Evolutionary conservation across 2,329 filamentous ascomycete genomes (phyloP), one percentile per base, ranked within the genome.

Genomic region (Fusarium buharicum): DNA sequence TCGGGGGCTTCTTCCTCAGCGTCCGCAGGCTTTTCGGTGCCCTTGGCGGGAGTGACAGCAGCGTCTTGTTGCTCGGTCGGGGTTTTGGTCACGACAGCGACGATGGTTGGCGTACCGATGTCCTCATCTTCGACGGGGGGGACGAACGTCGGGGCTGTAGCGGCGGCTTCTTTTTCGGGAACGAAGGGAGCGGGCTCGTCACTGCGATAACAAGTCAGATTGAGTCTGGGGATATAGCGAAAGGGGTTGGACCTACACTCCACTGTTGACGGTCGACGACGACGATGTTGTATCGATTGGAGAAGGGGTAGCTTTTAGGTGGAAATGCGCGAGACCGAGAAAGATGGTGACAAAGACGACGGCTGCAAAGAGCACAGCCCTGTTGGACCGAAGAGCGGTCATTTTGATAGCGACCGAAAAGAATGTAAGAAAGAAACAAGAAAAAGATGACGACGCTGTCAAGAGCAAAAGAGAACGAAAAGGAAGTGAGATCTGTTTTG

Each of bases 271-370:
- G 20, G 18, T 16, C 33, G 47, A 2, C n/a, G 31, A 28, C 27
- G 20, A 22, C 4, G 20, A 10, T 4, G 27, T 39, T 6, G 54
- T 53, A 17, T 59, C 47, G 30, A 30, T 54, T 30, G 55, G 55
- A 31, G 56, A 33, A 5, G 30, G 30, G 14, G 30, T 31, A 6
- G 12, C 30, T 7, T 59, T 33, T 2, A 59, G 55, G 22, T 59
- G 56, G 40, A 59, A 59, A 59, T 59, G 56, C 17, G 56, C 55
- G 4, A 59, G 49, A 10, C 56, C 56, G 17, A 59, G 55, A 38
- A 59, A 59, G 11, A 59, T 59, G 31, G 56, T 59, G 40, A 59
- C 50, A 4, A 59, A 59, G 22, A 59, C 55, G 16, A 59, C 40
- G 16, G 55, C 56, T 40, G 56, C 56, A 55, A 59, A 31, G 18